phyloP scores from a whole-genome alignment of 2,329 filamentous ascomycete genomes.

The Dothiorella sarmentorum region DNA sequence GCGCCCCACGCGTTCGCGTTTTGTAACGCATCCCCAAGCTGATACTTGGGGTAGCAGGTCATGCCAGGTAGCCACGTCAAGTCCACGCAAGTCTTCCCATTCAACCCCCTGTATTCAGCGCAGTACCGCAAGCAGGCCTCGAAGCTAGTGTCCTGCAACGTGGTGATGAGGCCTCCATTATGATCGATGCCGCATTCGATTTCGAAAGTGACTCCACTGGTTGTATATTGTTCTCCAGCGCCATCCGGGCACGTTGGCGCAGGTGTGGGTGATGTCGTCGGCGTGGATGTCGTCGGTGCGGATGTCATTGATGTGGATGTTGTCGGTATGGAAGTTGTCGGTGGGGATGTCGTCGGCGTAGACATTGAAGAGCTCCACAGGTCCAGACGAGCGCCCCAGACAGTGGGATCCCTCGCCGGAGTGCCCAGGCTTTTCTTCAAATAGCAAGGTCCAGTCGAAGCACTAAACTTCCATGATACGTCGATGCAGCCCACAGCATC shows the following conservation, averaged over 20 bases:
- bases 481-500: not conserved
- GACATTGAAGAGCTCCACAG: too few species aligned
- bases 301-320: too few species aligned
- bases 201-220: not conserved
- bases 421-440: not conserved
- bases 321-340: too few species aligned
- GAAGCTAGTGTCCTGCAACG: not conserved
- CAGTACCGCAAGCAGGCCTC: not conserved
- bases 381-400: constrained; percentile 1
- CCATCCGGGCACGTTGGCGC: not conserved
- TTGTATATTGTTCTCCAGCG: not conserved
- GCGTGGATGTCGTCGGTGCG: too few species aligned
- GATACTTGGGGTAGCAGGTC: constrained; percentile 3
- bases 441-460: not conserved
- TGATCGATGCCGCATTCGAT: constrained; percentile 5
- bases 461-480: not conserved
- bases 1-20: too few species aligned
- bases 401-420: not conserved
- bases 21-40: not conserved
- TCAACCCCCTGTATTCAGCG: not conserved
- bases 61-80: not conserved
- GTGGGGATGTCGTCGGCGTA: too few species aligned
- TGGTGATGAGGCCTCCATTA: not conserved
- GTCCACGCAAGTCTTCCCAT: not conserved
- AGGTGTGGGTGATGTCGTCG: not conserved